Evolutionary conservation across 2,329 filamentous ascomycete genomes (phyloP).

Genomic region (Tothia fuscella): DNA sequence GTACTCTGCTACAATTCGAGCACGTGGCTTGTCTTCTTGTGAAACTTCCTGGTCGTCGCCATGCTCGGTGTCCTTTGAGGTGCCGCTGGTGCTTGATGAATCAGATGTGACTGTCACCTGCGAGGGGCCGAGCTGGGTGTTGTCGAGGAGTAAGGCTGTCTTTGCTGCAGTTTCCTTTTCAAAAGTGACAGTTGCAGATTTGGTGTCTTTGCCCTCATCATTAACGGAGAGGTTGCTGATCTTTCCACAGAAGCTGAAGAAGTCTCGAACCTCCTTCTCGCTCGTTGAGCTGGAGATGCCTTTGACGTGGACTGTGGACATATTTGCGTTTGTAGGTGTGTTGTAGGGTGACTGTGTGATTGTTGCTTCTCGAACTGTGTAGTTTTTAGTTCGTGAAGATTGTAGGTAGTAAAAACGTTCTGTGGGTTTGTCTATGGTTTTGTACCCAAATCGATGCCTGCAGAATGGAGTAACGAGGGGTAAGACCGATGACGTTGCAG

Average conservation of each 20-base stretch:
- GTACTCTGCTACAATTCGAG: conserved; percentile 90
- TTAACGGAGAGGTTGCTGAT: conserved; percentile 74
- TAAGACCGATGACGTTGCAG: no score
- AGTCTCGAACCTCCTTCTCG: conserved; percentile 87
- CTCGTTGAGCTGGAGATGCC: conserved; percentile 73
- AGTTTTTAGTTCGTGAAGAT: no score
- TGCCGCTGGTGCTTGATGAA: conserved; percentile 37
- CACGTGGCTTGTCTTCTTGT: conserved; percentile 94
- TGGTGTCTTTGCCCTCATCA: conserved; percentile 36
- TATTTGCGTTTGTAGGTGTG: neutral
- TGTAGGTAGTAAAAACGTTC: no score
- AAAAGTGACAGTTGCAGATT: conserved; percentile 86
- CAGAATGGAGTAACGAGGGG: no score
- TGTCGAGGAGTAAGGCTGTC: conserved; percentile 91
- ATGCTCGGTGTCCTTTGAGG: conserved; percentile 37
- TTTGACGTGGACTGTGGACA: conserved; percentile 49
- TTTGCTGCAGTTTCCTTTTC: conserved; percentile 95
- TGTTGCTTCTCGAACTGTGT: no score
- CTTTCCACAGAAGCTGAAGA: conserved; percentile 96
- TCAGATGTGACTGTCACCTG: conserved; percentile 69
- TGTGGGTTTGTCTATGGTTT: no score
- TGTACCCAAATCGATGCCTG: no score
- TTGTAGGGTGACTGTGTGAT: neutral
- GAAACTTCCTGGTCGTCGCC: conserved; percentile 47
- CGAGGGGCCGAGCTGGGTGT: conserved; percentile 74